Evolutionary conservation across 805 yeast genomes (phyloP), one percentile per base, ranked within the genome.

Genomic region (Yamadazyma laniorum): DNA sequence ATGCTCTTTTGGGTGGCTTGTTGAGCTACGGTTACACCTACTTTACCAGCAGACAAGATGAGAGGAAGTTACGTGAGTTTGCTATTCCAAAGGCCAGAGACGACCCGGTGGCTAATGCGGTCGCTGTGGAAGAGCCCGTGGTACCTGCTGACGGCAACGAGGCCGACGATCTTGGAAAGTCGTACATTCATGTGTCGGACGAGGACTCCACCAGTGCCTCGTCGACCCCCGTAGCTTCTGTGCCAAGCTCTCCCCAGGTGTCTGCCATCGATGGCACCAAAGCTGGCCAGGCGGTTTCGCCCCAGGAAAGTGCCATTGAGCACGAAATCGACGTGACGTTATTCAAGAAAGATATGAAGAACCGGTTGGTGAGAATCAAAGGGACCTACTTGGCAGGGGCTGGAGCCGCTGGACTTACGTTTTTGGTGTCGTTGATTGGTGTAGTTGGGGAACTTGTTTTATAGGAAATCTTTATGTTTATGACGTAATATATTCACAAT

Each of bases 1-100:
- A 85, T 55, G 68, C 83, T 33, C 70, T 82, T n/a, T 34, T 75
- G 6, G 75, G 78, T n/a, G 70, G 71, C 22, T 77, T 79, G 7
- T 30, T 66, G 25, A 65, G 78, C 7, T 43, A 62, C n/a, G 53
- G 52, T 3, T 51, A 48, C 29, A 35, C 55, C 23, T 42, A 39
- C 34, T 49, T 45, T 28, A 47, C 43, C 17, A 45, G 51, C 9
- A 51, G 37, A 33, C 30, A 33, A 6, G 33, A 35, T 37, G 62
- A 56, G 23, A 35, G 39, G 32, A 47, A 46, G 18, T 34, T 58
- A 19, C 15, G 18, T 13, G 22, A 25, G 14, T 40, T 34, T 32
- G 35, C 27, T 3, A 18, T 27, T 4, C 42, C 43, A 18, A 25
- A 29, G 36, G 19, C 18, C 14, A 22, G 9, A 8, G 19, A 15